Evolutionary conservation across 306 rosid species (phyloP).

Genomic region (Sphenostylis stenocarpa): DNA sequence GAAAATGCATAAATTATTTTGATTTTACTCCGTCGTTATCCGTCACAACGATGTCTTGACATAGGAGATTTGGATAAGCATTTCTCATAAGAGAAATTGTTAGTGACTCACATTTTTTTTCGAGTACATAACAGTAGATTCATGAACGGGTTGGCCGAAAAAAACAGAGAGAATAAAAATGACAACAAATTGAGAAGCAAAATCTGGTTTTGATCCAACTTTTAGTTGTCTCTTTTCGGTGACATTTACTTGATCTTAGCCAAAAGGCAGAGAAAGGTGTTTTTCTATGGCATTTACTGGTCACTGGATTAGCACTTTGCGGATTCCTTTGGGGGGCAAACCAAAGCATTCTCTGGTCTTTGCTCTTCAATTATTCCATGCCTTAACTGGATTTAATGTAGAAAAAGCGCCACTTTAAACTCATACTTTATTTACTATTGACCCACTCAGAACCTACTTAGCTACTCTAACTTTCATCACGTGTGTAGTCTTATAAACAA

Average conservation of each 20-base stretch:
- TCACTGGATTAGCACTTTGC: background rate
- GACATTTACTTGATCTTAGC: background rate
- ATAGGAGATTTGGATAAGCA: background rate
- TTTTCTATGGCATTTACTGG: background rate
- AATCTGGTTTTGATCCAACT: background rate
- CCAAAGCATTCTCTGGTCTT: background rate
- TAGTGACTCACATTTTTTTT: background rate
- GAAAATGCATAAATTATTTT: background rate
- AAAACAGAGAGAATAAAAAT: background rate
- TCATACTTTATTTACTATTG: background rate
- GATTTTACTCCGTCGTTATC: background rate
- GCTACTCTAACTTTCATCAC: background rate
- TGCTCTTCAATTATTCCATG: background rate
- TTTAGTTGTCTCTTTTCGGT: background rate
- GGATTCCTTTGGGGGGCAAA: background rate
- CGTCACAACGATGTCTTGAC: background rate
- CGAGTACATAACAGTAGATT: background rate
- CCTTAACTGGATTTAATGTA: background rate
- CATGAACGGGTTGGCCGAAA: background rate
- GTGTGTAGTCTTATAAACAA: background rate
- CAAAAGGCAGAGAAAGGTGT: no score
- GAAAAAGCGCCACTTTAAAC: background rate
- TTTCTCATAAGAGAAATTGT: background rate
- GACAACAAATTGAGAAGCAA: background rate
- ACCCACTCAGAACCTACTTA: background rate